These are phyloP conservation scores for Fusarium tricinctum DNA, from an alignment of 2,329 filamentous ascomycete species.

Conservation along the genomic window DNA sequence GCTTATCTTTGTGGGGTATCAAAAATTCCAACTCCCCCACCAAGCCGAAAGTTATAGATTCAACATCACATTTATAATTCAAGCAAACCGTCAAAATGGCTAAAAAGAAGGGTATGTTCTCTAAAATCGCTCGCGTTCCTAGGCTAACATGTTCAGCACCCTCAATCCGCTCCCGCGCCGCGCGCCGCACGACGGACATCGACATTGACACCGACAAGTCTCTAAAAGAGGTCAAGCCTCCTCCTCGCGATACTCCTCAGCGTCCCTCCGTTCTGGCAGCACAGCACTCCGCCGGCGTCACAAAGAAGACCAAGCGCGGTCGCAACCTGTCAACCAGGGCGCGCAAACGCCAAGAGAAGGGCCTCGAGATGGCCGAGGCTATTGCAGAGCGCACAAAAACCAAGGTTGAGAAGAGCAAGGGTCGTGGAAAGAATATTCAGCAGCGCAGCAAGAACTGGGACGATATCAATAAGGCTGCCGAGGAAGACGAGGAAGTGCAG, in stretches of 20 bases:
- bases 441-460: slow-evolving; percentile 69
- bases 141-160: slow-evolving; percentile 60
- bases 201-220: slow-evolving; percentile 80
- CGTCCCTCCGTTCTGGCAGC: slow-evolving; percentile 78
- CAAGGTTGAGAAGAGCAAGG: slow-evolving; percentile 70
- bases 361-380: slow-evolving; percentile 70
- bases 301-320: slow-evolving; percentile 73
- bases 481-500: slow-evolving; percentile 13
- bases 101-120: slow-evolving; percentile 50
- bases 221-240: slow-evolving; percentile 70
- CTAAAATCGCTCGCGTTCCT: fast-evolving
- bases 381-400: slow-evolving; percentile 69
- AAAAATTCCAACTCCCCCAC: slow-evolving; percentile 49
- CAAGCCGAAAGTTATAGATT: slow-evolving; percentile 33
- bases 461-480: slow-evolving; percentile 64
- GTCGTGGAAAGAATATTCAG: slow-evolving; percentile 62
- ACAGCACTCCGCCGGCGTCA: slow-evolving; percentile 75
- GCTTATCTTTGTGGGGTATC: slow-evolving; percentile 49
- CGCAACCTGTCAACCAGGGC: slow-evolving; percentile 70
- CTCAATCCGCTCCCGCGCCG: slow-evolving; percentile 80
- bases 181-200: slow-evolving; percentile 78
- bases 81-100: slow-evolving; percentile 48
- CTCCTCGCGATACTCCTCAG: slow-evolving; percentile 56
- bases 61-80: slow-evolving; percentile 30
- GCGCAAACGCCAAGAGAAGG: slow-evolving; percentile 68